Evolutionary conservation across 2,329 filamentous ascomycete species (phyloP).

Genomic region (Grosmannia huntii): DNA sequence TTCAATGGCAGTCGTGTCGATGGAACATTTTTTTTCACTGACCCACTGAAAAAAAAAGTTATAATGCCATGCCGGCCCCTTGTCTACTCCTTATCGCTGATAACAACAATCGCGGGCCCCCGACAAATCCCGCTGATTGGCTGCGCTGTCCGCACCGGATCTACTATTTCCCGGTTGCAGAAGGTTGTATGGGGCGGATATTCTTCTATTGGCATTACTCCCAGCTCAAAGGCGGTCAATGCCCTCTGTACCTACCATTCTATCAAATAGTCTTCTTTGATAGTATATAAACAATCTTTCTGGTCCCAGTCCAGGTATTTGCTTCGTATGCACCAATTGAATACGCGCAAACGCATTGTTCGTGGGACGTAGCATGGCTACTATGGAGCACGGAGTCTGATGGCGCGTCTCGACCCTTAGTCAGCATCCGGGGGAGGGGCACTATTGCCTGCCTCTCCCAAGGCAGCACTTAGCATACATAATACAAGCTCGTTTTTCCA

Average conservation of each 20-base stretch:
- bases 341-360: too few species aligned
- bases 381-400: constrained; percentile 13
- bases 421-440: too few species aligned
- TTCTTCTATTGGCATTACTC: too few species aligned
- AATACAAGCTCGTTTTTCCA: background rate
- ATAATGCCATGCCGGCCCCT: background rate
- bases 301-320: too few species aligned
- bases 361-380: too few species aligned
- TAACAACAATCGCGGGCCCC: background rate
- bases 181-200: constrained; percentile 1
- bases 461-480: too few species aligned
- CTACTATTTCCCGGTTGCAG: constrained; percentile 12
- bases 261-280: too few species aligned
- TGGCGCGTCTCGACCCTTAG: constrained; percentile 13
- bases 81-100: background rate
- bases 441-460: background rate
- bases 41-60: constrained; percentile 10
- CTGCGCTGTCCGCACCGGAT: constrained; percentile 7
- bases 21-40: constrained; percentile 11
- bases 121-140: background rate
- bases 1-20: background rate
- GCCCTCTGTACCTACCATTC: too few species aligned
- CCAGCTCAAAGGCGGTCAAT: too few species aligned
- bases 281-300: too few species aligned
- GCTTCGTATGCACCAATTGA: too few species aligned